A percentile compares a stretch with the other conserved stretches of the same genome.
These are phyloP conservation scores for Phanerodontia chrysosporium DNA, from an alignment of 768 basidiomycete species.

Conservation along the genomic window DNA sequence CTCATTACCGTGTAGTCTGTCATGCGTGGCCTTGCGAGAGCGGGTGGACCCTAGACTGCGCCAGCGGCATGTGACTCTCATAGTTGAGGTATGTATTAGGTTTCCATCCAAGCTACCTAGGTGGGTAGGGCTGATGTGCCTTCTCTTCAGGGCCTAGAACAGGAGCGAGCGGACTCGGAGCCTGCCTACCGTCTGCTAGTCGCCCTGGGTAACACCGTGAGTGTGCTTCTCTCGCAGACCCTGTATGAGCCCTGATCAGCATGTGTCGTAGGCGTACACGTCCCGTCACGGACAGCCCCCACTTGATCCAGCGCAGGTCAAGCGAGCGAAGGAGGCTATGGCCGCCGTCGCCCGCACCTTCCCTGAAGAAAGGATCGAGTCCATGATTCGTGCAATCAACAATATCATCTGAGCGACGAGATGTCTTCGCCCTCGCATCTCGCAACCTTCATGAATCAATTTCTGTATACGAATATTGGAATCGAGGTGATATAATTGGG, in stretches of 20 bases:
- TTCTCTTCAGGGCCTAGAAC: constrained; percentile 36
- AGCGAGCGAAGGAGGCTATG: constrained; percentile 38
- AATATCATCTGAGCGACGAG: constrained; percentile 33
- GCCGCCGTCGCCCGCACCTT: constrained; percentile 42
- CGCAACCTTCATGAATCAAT: neutral
- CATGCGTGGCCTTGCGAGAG: constrained; percentile 49
- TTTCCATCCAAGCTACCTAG: neutral
- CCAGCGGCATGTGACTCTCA: constrained; percentile 39
- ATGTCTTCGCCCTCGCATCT: neutral
- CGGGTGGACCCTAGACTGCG: constrained; percentile 37
- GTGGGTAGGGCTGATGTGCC: neutral
- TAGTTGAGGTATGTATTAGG: constrained; percentile 39
- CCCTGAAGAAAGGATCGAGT: constrained; percentile 55
- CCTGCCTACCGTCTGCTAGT: constrained; percentile 68
- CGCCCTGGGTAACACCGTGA: constrained; percentile 71
- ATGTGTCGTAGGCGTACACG: constrained; percentile 42
- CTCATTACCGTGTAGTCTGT: constrained; percentile 42
- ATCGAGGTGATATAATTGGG: neutral
- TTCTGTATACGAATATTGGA: neutral
- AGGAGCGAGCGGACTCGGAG: constrained; percentile 57
- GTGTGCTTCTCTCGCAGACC: neutral
- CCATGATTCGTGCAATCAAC: constrained; percentile 45
- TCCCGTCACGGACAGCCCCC: constrained; percentile 34
- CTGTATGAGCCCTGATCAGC: neutral
- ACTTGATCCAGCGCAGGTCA: constrained; percentile 36